Percentiles rank a stretch among this genome's conserved stretches.
Conservation (phyloP, 2,329 filamentous ascomycete species). For the Aspergillus sp. region DNA sequence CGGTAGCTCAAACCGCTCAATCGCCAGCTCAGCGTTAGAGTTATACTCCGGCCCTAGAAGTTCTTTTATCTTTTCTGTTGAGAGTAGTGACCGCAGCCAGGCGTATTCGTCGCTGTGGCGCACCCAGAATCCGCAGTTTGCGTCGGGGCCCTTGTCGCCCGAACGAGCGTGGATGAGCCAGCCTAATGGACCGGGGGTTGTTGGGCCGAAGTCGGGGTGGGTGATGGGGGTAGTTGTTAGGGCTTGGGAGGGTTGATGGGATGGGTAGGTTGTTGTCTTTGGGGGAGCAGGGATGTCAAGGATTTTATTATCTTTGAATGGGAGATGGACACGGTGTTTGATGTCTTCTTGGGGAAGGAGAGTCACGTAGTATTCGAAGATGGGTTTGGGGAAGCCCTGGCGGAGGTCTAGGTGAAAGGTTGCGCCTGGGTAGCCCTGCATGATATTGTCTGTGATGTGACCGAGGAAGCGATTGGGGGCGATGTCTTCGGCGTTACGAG, state of each 20-base stretch:
- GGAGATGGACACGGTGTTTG: conserved; percentile 28
- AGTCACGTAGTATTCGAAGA: conserved; percentile 32
- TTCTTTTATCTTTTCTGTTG: conserved; percentile 15
- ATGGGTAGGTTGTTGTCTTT: conserved; percentile 16
- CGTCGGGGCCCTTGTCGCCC: conserved; percentile 48
- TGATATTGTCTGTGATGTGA: conserved; percentile 39
- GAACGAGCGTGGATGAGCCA: conserved; percentile 38
- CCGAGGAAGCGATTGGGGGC: conserved; percentile 35
- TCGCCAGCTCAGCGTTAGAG: conserved; percentile 15
- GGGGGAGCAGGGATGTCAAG: conserved; percentile 20
- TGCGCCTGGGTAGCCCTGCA: conserved; percentile 42
- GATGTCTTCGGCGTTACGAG: conserved; percentile 38
- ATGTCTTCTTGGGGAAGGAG: conserved; percentile 26
- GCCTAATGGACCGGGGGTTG: conserved; percentile 27
- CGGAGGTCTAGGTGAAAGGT: conserved; percentile 37
- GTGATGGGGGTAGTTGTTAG: conserved; percentile 11
- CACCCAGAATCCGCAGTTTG: conserved; percentile 50
- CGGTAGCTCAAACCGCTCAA: conserved; percentile 50
- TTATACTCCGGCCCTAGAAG: conserved; percentile 27
- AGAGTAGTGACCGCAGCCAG: conserved; percentile 38
- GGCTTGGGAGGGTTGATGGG: conserved; percentile 15
- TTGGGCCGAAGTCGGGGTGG: conserved; percentile 21
- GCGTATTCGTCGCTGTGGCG: conserved; percentile 43
- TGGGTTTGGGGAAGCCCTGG: conserved; percentile 35
- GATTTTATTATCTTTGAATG: conserved; percentile 18